Evolutionary conservation across 1,284 basidiomycete genomes (phyloP).

Genomic region (Boletellus deceptivus): DNA sequence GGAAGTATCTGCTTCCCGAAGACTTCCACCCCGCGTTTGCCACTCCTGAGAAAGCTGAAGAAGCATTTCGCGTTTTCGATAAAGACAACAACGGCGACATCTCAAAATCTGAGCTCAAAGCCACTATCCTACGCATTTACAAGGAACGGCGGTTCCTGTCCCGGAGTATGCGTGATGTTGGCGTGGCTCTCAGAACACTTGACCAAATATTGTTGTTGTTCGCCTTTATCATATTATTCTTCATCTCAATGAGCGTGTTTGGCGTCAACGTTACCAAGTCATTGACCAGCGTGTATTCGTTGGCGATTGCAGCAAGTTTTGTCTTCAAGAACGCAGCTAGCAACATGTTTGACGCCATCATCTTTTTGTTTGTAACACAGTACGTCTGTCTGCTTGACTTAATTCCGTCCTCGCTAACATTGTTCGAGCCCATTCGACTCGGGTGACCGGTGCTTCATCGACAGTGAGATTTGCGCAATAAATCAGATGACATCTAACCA

Average conservation of each 20-base stretch:
- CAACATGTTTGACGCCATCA: conserved; percentile 71
- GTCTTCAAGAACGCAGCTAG: conserved; percentile 73
- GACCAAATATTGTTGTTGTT: conserved; percentile 62
- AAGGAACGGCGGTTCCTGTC: conserved; percentile 71
- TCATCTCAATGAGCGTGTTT: conserved; percentile 71
- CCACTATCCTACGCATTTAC: conserved; percentile 67
- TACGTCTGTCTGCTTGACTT: conserved; percentile 34
- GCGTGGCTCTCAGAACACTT: conserved; percentile 60
- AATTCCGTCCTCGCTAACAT: conserved; percentile 15
- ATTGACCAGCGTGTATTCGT: conserved; percentile 65
- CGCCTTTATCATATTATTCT: conserved; percentile 63
- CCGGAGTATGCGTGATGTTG: conserved; percentile 71
- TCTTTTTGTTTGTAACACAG: conserved; percentile 80
- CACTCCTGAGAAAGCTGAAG: conserved; percentile 52
- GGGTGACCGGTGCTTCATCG: conserved; percentile 73
- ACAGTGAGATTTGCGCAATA: conserved; percentile 38
- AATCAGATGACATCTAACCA: background rate
- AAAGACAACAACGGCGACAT: conserved; percentile 77
- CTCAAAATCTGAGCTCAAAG: conserved; percentile 75
- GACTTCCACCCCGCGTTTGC: conserved; percentile 74
- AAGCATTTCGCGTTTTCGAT: conserved; percentile 76
- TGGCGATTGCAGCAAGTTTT: conserved; percentile 70
- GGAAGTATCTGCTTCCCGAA: conserved; percentile 59
- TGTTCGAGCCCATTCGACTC: conserved; percentile 66
- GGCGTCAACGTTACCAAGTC: conserved; percentile 59